A percentile compares a stretch with the other conserved stretches of the same genome.
These are phyloP conservation scores for Canariomyces notabilis DNA, from an alignment of 2,329 filamentous ascomycete genomes.

Conservation along the genomic window DNA sequence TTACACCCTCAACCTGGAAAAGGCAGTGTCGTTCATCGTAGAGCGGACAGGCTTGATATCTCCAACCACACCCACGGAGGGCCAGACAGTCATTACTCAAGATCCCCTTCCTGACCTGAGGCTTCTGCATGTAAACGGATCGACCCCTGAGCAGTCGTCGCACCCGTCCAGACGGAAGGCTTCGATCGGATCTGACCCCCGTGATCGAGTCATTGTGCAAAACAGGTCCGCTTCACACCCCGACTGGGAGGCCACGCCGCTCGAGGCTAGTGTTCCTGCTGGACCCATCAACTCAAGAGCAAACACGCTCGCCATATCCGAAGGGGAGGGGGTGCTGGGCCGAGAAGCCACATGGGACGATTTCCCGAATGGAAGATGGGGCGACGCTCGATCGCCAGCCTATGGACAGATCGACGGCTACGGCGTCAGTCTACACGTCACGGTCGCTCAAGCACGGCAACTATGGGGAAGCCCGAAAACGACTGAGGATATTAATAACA, in stretches of 20 bases:
- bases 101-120: conserved; percentile 42
- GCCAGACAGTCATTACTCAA: conserved; percentile 48
- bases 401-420: conserved; percentile 99
- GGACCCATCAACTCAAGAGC: conserved; percentile 71
- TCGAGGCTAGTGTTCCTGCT: conserved; percentile 71
- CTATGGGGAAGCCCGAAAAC: conserved; percentile 79
- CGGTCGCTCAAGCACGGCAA: conserved; percentile 72
- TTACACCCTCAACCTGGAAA: conserved; percentile 94
- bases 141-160: conserved; percentile 29
- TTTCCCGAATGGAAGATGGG: conserved; percentile 93
- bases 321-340: conserved; percentile 83
- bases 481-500: conserved; percentile 64
- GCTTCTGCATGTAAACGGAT: conserved; percentile 49
- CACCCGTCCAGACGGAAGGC: conserved; percentile 59
- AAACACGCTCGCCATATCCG: conserved; percentile 87
- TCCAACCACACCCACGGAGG: conserved; percentile 41
- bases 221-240: conserved; percentile 54
- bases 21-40: conserved; percentile 88
- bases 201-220: conserved; percentile 81
- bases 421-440: conserved; percentile 90
- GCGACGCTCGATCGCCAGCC: conserved; percentile 84
- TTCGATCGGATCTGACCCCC: conserved; percentile 75
- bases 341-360: conserved; percentile 98
- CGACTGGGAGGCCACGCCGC: conserved; percentile 66
- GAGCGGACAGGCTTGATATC: conserved; percentile 83